These are phyloP conservation scores for Penicillium crystallinum DNA, from an alignment of 495 filamentous ascomycete genomes.

Conservation along the genomic window DNA sequence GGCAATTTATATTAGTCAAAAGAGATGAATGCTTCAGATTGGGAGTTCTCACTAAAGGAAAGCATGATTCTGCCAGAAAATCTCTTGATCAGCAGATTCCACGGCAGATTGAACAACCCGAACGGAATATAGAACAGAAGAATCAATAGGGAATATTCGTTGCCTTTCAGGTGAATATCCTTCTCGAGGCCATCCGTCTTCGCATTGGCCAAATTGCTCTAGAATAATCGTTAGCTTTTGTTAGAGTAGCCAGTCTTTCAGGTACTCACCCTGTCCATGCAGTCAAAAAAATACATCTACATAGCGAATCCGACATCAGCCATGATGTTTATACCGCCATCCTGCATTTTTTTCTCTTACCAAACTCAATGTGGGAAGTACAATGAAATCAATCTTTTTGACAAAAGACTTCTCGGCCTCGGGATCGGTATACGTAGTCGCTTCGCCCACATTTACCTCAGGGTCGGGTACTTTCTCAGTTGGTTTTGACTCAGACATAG, in stretches of 20 bases:
- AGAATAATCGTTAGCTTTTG: no score
- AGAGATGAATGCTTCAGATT: no score
- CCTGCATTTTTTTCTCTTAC: background rate
- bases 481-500: background rate
- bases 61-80: constrained; percentile 46
- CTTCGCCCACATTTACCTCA: constrained; percentile 13
- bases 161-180: no score
- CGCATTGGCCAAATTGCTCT: no score
- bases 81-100: constrained; percentile 58
- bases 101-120: constrained; percentile 55
- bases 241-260: no score
- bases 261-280: no score
- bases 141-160: no score
- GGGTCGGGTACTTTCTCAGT: background rate
- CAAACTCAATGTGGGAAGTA: constrained; percentile 31
- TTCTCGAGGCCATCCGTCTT: no score
- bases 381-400: constrained; percentile 27
- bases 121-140: constrained; percentile 52
- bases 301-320: no score
- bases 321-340: no score
- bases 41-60: constrained; percentile 18
- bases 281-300: no score
- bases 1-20: no score
- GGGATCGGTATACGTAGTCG: constrained; percentile 10
- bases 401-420: constrained; percentile 23